These are phyloP conservation scores for Clarireedia monteithiana DNA, from an alignment of 2,329 filamentous ascomycete species.

Conservation along the genomic window DNA sequence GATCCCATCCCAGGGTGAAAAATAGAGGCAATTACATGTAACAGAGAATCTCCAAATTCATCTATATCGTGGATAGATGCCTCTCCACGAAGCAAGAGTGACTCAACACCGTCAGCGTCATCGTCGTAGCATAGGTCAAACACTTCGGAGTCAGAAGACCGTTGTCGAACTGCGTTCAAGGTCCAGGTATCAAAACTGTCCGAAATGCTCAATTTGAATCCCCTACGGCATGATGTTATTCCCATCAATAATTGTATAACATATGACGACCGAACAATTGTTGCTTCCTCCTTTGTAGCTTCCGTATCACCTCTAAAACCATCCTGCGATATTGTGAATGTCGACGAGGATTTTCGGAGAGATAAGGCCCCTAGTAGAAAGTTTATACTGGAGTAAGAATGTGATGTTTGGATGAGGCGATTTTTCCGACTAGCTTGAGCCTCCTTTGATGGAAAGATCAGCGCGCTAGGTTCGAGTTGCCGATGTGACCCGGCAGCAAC, in stretches of 20 bases:
- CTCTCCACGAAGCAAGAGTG: slow-evolving; percentile 1
- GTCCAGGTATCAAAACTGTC: slow-evolving; percentile 2
- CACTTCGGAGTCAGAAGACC: not conserved
- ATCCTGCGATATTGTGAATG: not conserved
- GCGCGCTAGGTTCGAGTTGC: too few relatives aligned
- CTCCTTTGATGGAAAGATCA: too few relatives aligned
- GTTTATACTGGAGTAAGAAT: not conserved
- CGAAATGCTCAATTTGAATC: slow-evolving; percentile 5
- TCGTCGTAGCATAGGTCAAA: not conserved
- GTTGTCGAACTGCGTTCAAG: slow-evolving; percentile 5
- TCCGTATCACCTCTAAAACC: not conserved
- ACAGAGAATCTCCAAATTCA: not conserved
- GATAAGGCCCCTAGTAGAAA: not conserved
- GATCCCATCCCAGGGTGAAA: too few relatives aligned
- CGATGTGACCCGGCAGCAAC: too few relatives aligned
- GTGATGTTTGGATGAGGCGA: not conserved
- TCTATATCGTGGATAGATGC: slow-evolving; percentile 11
- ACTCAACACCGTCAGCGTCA: slow-evolving; percentile 1
- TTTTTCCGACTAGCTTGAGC: too few relatives aligned
- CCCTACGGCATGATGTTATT: slow-evolving; percentile 8
- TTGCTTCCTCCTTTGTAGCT: not conserved
- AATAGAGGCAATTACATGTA: slow-evolving; percentile 5
- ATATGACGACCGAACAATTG: not conserved
- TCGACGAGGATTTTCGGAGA: not conserved
- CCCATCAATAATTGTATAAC: slow-evolving; percentile 3